A percentile compares a stretch with the other conserved stretches of the same genome.
Conservation (phyloP, 2,329 filamentous ascomycete species). For the Verticillium isaacii region DNA sequence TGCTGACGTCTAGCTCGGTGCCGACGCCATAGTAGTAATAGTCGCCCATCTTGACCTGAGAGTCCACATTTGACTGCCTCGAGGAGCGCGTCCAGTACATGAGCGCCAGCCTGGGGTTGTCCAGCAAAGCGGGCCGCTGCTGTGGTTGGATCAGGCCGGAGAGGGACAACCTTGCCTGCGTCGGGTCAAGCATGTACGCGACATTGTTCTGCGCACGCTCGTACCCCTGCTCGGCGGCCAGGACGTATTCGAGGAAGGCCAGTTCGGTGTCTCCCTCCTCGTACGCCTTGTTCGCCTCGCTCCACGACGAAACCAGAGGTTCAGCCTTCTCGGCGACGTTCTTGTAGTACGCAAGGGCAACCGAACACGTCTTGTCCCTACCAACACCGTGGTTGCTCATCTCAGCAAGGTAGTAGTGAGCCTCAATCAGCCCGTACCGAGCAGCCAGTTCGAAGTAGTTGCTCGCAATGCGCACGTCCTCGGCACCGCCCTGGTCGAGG, state of each 20-base stretch:
- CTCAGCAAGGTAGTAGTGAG: slow-evolving; percentile 88
- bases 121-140: slow-evolving; percentile 30
- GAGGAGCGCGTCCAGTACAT: slow-evolving; percentile 95
- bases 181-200: slow-evolving; percentile 77
- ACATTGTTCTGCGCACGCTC: slow-evolving; percentile 88
- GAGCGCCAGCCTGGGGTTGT: slow-evolving; percentile 62
- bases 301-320: slow-evolving; percentile 69
- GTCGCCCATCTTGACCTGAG: slow-evolving; percentile 96
- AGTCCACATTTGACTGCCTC: slow-evolving; percentile 88
- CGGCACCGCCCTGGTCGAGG: slow-evolving; percentile 69
- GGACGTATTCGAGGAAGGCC: slow-evolving; percentile 75
- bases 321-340: slow-evolving; percentile 70
- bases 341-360: slow-evolving; percentile 80
- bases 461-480: slow-evolving; percentile 71
- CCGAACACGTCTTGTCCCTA: slow-evolving; percentile 70
- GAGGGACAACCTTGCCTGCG: slow-evolving; percentile 56
- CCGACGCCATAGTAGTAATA: slow-evolving; percentile 88
- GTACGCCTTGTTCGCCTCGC: slow-evolving; percentile 78
- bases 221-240: slow-evolving; percentile 89
- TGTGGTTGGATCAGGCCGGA: slow-evolving; percentile 10
- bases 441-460: slow-evolving; percentile 86
- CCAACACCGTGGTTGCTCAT: slow-evolving; percentile 77
- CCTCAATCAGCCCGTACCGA: slow-evolving; percentile 78
- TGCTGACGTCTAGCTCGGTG: slow-evolving; percentile 65
- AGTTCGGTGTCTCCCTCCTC: slow-evolving; percentile 73